Evolutionary conservation across 1,139 yeast genomes (phyloP), one percentile per base, ranked within the genome.

Genomic region (Williopsis jadinii): DNA sequence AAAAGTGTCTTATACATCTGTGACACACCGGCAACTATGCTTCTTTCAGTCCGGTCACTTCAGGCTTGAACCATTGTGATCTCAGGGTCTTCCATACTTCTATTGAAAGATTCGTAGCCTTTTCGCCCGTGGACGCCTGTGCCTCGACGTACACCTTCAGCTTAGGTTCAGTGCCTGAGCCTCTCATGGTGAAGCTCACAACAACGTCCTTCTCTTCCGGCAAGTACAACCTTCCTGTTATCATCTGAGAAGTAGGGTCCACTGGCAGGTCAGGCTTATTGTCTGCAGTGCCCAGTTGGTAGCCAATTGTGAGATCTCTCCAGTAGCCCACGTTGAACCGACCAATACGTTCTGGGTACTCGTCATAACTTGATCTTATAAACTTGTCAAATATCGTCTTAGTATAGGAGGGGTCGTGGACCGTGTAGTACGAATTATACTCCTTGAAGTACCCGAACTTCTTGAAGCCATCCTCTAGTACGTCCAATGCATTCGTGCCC

Each of bases 151-250:
- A 92, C 1, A 90, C 86, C 61, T 92, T 92, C 47, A 92, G 67
- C 57, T 92, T 92, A 3, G 97, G 97, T 59, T 92, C 98, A 0
- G 98, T 92, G 9, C 98, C 98, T 5, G 96, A 86, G 0, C 97
- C 97, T 39, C 98, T 71, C 39, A 86, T 80, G 0, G 97, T 90
- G 58, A 90, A 82, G 34, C 95, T 66, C 2, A 87, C 77, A 28
- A n/a, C 11, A 11, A n/a, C 12, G 5, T 11, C 12, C 11, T 11
- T 28, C 12, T 66, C 74, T 3, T 48, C 53, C 2, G 48, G 45
- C 2, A 43, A 39, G 14, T 34, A 44, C 4, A 62, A 54, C 32
- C 64, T 62, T 1, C 74, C 83, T 0, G 97, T 87, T 47, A 92
- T 82, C 97, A 92, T 92, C 54, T 92, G 95, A 0, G 95, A 77